Evolutionary conservation across 163 green algal species (phyloP), one percentile per base, ranked within the genome.

Genomic region (Prototheca wickerhamii): DNA sequence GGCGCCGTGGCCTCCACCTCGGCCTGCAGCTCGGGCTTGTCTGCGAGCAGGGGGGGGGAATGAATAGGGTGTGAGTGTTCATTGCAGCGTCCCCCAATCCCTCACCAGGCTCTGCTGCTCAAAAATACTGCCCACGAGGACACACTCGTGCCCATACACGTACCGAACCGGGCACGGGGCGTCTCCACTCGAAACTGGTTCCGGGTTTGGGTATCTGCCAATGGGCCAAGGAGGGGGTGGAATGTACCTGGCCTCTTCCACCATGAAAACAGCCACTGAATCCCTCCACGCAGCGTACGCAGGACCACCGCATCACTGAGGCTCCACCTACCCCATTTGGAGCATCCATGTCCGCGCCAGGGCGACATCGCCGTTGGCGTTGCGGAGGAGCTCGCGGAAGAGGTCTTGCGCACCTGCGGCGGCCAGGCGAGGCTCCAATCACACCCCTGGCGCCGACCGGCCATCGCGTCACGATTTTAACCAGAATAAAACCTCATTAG

Each of bases 1-100:
- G 80, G 80, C 3, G 80, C 80, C 8, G 72, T 65, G 17, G 71
- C 65, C 18, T 81, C 72, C 7, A 54, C 46, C 46, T 54, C 18
- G n/a, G 46, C 46, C 46, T 18, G 46, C 46, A 54, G n/a, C 5
- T 54, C 46, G 12, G 10, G 40, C 40, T 49, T 49, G 40, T 15
- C 40, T 49, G 12, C 15, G 40, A 49, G 40, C 10, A 49, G 40
- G 12, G 15, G 40, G 40, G 40, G 15, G 40, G n/a, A n/a, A n/a
- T n/a, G n/a, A n/a, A n/a, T n/a, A n/a, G n/a, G n/a, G n/a, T n/a
- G n/a, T n/a, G n/a, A n/a, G n/a, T n/a, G n/a, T n/a, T n/a, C n/a
- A n/a, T n/a, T n/a, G n/a, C n/a, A n/a, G n/a, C n/a, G n/a, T n/a
- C n/a, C n/a, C n/a, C n/a, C n/a, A n/a, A n/a, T 21, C 37, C 37